Conservation (phyloP, 352 stramenopile species). For the Pythium myriotylum region DNA sequence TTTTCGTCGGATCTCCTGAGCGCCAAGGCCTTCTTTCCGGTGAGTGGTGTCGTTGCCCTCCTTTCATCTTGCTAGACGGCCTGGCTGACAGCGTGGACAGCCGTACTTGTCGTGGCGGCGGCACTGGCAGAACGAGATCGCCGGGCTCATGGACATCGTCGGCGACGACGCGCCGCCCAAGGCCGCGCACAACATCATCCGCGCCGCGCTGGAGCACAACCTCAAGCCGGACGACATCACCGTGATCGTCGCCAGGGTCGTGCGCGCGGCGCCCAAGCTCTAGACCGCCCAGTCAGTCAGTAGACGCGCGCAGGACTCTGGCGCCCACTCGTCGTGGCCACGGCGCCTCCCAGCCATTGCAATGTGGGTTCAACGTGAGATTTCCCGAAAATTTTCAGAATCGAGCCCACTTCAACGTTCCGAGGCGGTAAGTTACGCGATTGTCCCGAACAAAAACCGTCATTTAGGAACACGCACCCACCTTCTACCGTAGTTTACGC, state of each 20-base stretch:
- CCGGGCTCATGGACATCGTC: slow-evolving; percentile 62
- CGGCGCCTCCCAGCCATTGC: too few species aligned
- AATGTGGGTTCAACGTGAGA: background rate
- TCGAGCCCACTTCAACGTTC: slow-evolving; percentile 6
- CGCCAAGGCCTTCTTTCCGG: slow-evolving; percentile 53
- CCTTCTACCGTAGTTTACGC: slow-evolving; percentile 4
- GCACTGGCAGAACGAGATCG: slow-evolving; percentile 63
- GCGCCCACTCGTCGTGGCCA: too few species aligned
- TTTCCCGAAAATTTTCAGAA: background rate
- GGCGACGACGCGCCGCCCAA: slow-evolving; percentile 42
- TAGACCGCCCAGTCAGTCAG: slow-evolving; percentile 20
- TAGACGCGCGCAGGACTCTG: too few species aligned
- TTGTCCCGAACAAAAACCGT: too few species aligned
- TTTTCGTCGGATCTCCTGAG: slow-evolving; percentile 60
- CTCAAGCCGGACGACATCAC: slow-evolving; percentile 86
- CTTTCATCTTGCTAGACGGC: background rate
- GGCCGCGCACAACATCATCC: slow-evolving; percentile 63
- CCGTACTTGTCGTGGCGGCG: slow-evolving; percentile 62
- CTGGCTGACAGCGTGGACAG: slow-evolving; percentile 25
- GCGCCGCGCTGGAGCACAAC: slow-evolving; percentile 75
- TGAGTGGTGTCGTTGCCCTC: slow-evolving; percentile 30
- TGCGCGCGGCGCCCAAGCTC: slow-evolving; percentile 52
- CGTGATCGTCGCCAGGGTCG: slow-evolving; percentile 75
- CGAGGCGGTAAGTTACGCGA: background rate
- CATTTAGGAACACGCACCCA: slow-evolving; percentile 1